phyloP scores from a whole-genome alignment of 768 basidiomycete species.

The Harrya chromipes region DNA sequence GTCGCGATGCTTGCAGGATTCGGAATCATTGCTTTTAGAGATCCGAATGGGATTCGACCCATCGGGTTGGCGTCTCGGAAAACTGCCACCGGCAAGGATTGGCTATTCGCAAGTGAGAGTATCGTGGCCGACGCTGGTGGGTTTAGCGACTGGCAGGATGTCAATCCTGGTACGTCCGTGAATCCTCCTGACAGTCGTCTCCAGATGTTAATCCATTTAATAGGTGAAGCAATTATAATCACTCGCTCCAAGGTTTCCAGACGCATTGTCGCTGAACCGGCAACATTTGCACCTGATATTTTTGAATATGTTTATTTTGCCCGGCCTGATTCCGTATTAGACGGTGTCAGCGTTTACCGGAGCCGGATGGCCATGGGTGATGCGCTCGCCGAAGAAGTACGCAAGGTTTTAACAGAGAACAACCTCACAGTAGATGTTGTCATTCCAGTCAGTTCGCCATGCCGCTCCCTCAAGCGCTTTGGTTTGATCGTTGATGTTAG shows the following conservation, averaged over 20 bases:
- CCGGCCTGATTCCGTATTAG: slow-evolving; percentile 94
- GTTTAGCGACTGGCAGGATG: slow-evolving; percentile 91
- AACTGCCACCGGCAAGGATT: slow-evolving; percentile 63
- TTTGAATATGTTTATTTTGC: slow-evolving; percentile 99
- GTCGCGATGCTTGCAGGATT: slow-evolving; percentile 99
- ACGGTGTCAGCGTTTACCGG: slow-evolving; percentile 95
- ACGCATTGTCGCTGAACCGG: slow-evolving; percentile 65
- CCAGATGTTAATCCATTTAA: background rate
- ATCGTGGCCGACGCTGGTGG: slow-evolving; percentile 94
- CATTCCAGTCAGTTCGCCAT: slow-evolving; percentile 63
- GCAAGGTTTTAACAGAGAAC: slow-evolving; percentile 62
- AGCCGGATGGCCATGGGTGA: slow-evolving; percentile 99
- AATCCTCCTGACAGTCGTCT: background rate
- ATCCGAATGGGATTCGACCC: slow-evolving; percentile 96
- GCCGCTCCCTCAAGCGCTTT: background rate
- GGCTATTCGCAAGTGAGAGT: slow-evolving; percentile 91
- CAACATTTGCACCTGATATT: slow-evolving; percentile 92
- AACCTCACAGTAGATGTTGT: slow-evolving; percentile 88
- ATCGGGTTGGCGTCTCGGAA: slow-evolving; percentile 80
- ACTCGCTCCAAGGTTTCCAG: slow-evolving; percentile 76
- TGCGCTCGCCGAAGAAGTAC: slow-evolving; percentile 84
- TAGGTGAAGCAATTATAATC: slow-evolving; percentile 95
- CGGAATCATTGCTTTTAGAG: slow-evolving; percentile 95
- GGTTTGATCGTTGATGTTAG: slow-evolving; percentile 32
- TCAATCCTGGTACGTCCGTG: slow-evolving; percentile 69